Evolutionary conservation across 371 early-diverging fungal genomes (phyloP), one percentile per base, ranked within the genome.

Genomic region (Cokeromyces recurvatus): DNA sequence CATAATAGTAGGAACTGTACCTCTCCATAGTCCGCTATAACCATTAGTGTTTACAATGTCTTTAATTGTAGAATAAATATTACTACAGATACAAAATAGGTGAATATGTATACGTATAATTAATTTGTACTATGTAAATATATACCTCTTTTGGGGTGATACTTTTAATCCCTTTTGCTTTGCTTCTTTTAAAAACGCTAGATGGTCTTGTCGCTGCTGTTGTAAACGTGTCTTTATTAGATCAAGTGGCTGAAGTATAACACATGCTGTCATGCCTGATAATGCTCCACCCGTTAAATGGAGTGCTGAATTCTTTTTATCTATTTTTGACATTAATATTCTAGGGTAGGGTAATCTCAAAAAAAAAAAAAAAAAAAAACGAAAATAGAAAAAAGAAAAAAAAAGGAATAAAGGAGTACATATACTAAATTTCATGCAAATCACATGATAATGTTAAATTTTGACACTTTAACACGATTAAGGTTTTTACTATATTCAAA

Each of bases 161-260:
- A 68, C 51, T 14, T 55, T 43, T 20, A 72, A 31, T 0, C 61
- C 64, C 48, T 59, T 67, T 31, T 39, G 47, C 40, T 65, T 65
- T 2, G 66, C 66, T 38, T 77, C 74, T 49, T 66, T 68, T 22
- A 79, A 42, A 50, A 77, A 74, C 2, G 71, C 73, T 7, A 79
- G 60, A 49, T 71, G 70, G 16, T 75, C 71, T 46, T 71, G 79
- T 32, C 68, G 74, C 45, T 78, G 72, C 48, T 91, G 90, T 48
- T 92, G 92, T 17, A 90, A 51, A 1, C 92, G 82, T 0, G 92
- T 90, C 62, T 93, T 93, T 48, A 94, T 75, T 46, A 97, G 71
- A 59, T 97, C 97, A 15, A 97, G 80, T 1, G 97, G 97, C 56
- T 97, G 97, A 19, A 97, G 78, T 32, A 84, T 52, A 23, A 90